Conservation (phyloP, 208 protist genomes). For the Zelonia costaricensis region DNA sequence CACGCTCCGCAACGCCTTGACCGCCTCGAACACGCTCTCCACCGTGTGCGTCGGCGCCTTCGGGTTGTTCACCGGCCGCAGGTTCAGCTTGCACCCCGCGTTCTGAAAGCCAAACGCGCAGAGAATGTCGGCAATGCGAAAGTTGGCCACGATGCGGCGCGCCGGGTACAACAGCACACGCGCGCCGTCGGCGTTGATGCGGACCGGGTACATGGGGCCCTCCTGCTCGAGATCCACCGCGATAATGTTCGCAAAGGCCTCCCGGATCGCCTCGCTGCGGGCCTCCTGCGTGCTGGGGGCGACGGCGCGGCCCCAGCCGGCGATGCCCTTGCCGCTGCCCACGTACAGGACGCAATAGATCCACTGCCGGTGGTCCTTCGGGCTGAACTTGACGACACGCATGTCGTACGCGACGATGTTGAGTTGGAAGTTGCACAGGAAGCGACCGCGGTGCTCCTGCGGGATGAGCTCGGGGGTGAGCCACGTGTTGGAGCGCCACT, state of each 20-base stretch:
- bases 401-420: slow-evolving; percentile 93
- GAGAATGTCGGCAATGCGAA: slow-evolving; percentile 91
- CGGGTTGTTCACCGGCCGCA: slow-evolving; percentile 81
- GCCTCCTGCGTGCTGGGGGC: slow-evolving; percentile 91
- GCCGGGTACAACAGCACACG: slow-evolving; percentile 91
- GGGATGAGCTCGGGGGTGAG: slow-evolving; percentile 92
- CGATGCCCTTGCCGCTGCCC: slow-evolving; percentile 91
- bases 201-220: slow-evolving; percentile 92
- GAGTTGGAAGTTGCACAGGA: slow-evolving; percentile 94
- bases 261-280: slow-evolving; percentile 87
- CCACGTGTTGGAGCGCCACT: slow-evolving; percentile 95
- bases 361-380: slow-evolving; percentile 93
- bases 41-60: slow-evolving; percentile 90
- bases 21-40: slow-evolving; percentile 90
- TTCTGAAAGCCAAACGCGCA: slow-evolving; percentile 95
- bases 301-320: slow-evolving; percentile 88
- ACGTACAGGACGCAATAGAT: slow-evolving; percentile 93
- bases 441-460: slow-evolving; percentile 90
- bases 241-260: slow-evolving; percentile 92
- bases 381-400: slow-evolving; percentile 93
- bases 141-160: slow-evolving; percentile 90
- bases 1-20: slow-evolving; percentile 88
- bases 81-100: slow-evolving; percentile 87
- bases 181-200: slow-evolving; percentile 89
- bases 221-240: slow-evolving; percentile 94